Evolutionary conservation across 2,329 filamentous ascomycete species (phyloP), one percentile per base, ranked within the genome.

Genomic region (Penicillium brasilianum): DNA sequence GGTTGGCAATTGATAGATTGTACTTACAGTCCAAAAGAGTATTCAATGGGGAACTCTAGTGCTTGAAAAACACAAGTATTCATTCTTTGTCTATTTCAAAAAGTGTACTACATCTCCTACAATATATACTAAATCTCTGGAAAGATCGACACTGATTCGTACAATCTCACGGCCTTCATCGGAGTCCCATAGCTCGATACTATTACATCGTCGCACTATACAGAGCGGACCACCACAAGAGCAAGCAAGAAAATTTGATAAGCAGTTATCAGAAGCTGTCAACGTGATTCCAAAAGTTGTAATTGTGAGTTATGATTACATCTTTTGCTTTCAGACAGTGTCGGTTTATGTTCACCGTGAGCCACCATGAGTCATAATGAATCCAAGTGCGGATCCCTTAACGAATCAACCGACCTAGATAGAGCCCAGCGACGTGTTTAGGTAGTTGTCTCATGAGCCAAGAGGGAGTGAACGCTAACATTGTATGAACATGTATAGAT

Each of bases 281-380:
- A 43, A 25, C 1, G 25, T 22, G 20, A 16, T 18, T 34, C 28
- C 8, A 34, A 18, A 2, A 11, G 11, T 22, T 41, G 22, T 56
- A 32, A 59, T 37, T 20, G 43, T n/a, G 10, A 37, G 30, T 25
- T 37, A 49, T 7, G 5, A 58, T 50, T 39, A 44, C n/a, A n/a
- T 41, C 10, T 8, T n/a, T 30, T 30, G 28, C 16, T 16, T 13
- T 57, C 43, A 59, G 28, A 18, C 22, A 22, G 13, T 55, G 44
- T 63, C 52, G 55, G 18, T 25, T 18, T 46, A 10, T 28, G 36
- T 22, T 58, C 49, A 65, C 36, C 20, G 51, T 55, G 48, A 63
- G 48, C 57, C 53, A 65, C 11, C 53, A 57, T 65, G 61, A 63
- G 55, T 63, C 58, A 63, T 59, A 34, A 59, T 61, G 41, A 41